Base-by-base conservation (phyloP, 2,329 filamentous ascomycete genomes). In the Trichothecium roseum region DNA sequence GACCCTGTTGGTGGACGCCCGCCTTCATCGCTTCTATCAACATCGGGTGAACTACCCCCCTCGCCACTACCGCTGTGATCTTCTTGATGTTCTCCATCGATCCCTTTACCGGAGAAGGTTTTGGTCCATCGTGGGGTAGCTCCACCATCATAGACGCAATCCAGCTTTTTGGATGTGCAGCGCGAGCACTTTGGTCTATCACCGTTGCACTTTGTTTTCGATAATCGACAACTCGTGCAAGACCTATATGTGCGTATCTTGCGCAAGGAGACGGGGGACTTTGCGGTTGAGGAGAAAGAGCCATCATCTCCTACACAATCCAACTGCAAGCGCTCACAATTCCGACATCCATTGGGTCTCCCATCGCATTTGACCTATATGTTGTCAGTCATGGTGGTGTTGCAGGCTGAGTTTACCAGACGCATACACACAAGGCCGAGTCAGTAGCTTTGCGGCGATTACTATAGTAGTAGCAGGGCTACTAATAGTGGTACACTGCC, bases 131-230 rank as follows among this genome's bases (percentile, higher is more conserved):
- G 20, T 10, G 20, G 20, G 6, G 20, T 24, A 6, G 20, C 20
- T 24, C 52, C 57, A 28, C 58, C 59, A 38, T 59, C 54, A 38
- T 63, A 63, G 30, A 56, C 45, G 34, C 60, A 63, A 12, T 58
- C 56, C 14, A 54, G 41, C 30, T 50, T 48, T 37, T 57, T 56
- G 30, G 46, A 41, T 32, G 36, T 30, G 42, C 59, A 63, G 35
- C 56, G 48, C 28, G 56, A 53, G 42, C 59, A 63, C 37, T 44
- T 53, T 32, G 59, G 59, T 13, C 57, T 55, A 41, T 55, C 56
- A 49, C 59, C 60, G 33, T 61, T 52, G 44, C 59, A 63, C 47
- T 63, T 61, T 5, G 58, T 62, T 53, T 62, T 62, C 39, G 57
- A 60, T 17, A 59, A 40, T 32, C 58, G 57, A 39, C 58, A 62